These are phyloP conservation scores for Penicillium odoratum DNA, from an alignment of 495 filamentous ascomycete genomes.

Conservation along the genomic window DNA sequence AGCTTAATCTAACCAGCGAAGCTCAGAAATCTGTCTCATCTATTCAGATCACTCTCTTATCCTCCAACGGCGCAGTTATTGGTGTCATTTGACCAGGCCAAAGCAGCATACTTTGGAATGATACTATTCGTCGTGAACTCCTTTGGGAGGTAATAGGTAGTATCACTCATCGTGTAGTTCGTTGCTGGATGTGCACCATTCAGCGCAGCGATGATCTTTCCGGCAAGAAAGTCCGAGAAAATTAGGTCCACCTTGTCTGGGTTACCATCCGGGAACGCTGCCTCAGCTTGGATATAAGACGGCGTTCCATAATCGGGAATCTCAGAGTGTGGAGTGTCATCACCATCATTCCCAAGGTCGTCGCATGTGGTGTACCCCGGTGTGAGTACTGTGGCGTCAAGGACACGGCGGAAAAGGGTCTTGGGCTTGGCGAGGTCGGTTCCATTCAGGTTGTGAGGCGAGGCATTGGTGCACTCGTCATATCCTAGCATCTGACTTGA, in stretches of 20 bases:
- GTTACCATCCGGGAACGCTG: slow-evolving; percentile 8
- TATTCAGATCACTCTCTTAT: background rate
- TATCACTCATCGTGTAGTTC: slow-evolving; percentile 5
- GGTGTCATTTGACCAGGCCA: slow-evolving; percentile 9
- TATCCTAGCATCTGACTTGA: slow-evolving; percentile 12
- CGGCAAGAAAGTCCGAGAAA: slow-evolving; percentile 14
- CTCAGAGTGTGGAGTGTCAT: slow-evolving; percentile 12
- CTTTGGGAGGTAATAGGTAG: slow-evolving; percentile 4
- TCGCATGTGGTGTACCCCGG: slow-evolving; percentile 14
- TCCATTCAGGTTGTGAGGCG: background rate
- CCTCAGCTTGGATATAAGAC: slow-evolving; percentile 7
- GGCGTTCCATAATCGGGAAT: slow-evolving; percentile 7
- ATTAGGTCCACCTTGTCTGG: slow-evolving; percentile 8
- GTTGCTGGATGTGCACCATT: slow-evolving; percentile 1
- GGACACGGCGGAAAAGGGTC: slow-evolving; percentile 8
- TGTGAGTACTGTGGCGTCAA: background rate
- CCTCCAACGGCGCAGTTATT: background rate
- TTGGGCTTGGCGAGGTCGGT: slow-evolving; percentile 9
- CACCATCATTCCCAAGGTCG: slow-evolving; percentile 18
- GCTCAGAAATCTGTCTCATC: background rate
- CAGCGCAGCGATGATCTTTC: slow-evolving; percentile 3
- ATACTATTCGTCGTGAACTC: slow-evolving; percentile 10
- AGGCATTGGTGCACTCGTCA: slow-evolving; percentile 13
- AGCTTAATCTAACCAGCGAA: too few species aligned
- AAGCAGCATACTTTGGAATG: slow-evolving; percentile 6